Percentiles rank a stretch among this genome's conserved stretches.
Evolutionary conservation across 1,284 basidiomycete genomes (phyloP).

Genomic region (Phenoliferia sp.): DNA sequence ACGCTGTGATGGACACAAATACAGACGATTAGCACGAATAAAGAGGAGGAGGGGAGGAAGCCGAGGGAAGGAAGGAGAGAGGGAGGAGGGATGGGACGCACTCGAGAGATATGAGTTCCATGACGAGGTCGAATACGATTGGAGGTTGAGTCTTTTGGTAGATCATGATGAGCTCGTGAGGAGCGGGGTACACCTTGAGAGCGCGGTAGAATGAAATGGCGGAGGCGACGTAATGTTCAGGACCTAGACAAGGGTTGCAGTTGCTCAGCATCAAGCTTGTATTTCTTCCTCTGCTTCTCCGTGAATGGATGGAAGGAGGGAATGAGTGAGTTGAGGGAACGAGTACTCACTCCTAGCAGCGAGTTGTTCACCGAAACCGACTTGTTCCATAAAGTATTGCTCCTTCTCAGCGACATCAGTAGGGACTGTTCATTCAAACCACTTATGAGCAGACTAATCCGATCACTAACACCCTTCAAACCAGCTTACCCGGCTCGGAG

Average conservation of each 20-base stretch:
- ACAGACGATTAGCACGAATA: too few relatives aligned
- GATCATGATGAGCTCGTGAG: slow-evolving; percentile 46
- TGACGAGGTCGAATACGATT: slow-evolving; percentile 81
- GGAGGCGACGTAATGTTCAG: slow-evolving; percentile 67
- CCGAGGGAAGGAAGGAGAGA: neutral
- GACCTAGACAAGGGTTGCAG: slow-evolving; percentile 51
- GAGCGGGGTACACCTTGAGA: slow-evolving; percentile 78
- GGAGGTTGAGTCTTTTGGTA: slow-evolving; percentile 88
- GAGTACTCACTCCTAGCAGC: slow-evolving; percentile 61
- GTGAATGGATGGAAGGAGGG: slow-evolving; percentile 2
- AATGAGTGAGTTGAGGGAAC: slow-evolving; percentile 2
- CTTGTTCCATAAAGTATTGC: slow-evolving; percentile 83
- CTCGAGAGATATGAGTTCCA: slow-evolving; percentile 82
- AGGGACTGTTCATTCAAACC: slow-evolving; percentile 26
- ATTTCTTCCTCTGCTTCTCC: neutral
- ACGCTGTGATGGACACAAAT: neutral
- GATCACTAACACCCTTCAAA: too few relatives aligned
- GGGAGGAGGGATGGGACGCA: neutral
- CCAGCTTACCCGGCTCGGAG: slow-evolving; percentile 35
- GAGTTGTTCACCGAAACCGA: slow-evolving; percentile 80
- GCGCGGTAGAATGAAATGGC: slow-evolving; percentile 90
- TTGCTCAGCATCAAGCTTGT: neutral
- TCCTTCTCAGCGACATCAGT: slow-evolving; percentile 52
- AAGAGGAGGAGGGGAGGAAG: neutral
- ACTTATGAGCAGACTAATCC: too few relatives aligned